Conservation (phyloP, 2,329 filamentous ascomycete genomes). For the Lachnellula subtilissima region DNA sequence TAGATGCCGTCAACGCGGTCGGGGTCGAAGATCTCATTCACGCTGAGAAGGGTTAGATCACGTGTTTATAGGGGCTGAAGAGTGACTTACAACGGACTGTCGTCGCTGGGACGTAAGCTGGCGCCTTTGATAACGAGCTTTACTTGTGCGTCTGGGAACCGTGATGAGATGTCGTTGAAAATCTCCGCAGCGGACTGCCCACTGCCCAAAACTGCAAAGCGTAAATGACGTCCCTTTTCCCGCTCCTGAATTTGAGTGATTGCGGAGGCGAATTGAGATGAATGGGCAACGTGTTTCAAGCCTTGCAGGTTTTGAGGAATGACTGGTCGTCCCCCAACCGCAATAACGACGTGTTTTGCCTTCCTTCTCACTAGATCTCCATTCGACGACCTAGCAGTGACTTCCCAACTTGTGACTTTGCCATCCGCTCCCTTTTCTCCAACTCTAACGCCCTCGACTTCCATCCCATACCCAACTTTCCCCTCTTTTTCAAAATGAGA, state of each 20-base stretch:
- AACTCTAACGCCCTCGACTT: conserved; percentile 57
- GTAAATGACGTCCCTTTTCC: conserved; percentile 15
- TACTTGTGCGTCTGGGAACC: conserved; percentile 78
- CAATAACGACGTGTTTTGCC: conserved; percentile 54
- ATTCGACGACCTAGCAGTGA: conserved; percentile 30
- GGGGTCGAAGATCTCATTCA: conserved; percentile 96
- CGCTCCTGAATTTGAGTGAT: conserved; percentile 50
- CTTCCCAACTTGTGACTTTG: conserved; percentile 30
- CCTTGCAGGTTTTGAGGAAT: conserved; percentile 65
- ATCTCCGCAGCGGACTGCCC: conserved; percentile 95
- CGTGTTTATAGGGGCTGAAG: background rate
- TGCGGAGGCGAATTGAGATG: conserved; percentile 72
- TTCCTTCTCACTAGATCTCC: conserved; percentile 36
- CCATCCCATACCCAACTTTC: conserved; percentile 67
- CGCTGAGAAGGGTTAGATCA: conserved; percentile 44
- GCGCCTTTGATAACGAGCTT: conserved; percentile 75
- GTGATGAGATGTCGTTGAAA: conserved; percentile 77
- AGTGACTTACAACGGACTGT: conserved; percentile 80
- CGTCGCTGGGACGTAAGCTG: conserved; percentile 84
- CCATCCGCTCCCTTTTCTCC: conserved; percentile 14
- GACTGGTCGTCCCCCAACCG: conserved; percentile 63
- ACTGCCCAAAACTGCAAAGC: conserved; percentile 77
- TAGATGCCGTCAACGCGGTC: conserved; percentile 75
- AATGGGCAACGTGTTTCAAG: conserved; percentile 76
- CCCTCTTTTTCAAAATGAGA: conserved; percentile 57